phyloP scores from a whole-genome alignment of 2,329 filamentous ascomycete species.

The Cryoendolithus antarcticus region DNA sequence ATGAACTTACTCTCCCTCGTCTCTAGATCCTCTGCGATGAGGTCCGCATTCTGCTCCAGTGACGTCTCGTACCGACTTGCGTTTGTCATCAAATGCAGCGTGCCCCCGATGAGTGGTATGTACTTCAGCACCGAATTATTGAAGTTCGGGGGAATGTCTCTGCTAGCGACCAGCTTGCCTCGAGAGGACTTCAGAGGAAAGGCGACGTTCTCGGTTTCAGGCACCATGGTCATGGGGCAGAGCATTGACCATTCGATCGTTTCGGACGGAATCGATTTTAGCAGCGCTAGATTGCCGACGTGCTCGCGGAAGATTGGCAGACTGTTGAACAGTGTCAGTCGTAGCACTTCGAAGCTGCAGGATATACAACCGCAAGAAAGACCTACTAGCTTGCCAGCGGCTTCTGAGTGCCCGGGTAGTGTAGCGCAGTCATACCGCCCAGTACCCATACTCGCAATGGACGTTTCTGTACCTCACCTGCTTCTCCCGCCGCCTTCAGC shows the following conservation, averaged over 20 bases:
- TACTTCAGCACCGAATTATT: slow-evolving; percentile 21
- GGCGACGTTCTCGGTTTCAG: slow-evolving; percentile 18
- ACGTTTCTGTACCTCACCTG: slow-evolving; percentile 20
- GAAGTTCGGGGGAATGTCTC: slow-evolving; percentile 23
- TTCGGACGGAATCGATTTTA: slow-evolving; percentile 18
- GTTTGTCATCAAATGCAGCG: slow-evolving; percentile 20
- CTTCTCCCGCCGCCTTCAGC: slow-evolving; percentile 22
- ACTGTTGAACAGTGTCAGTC: slow-evolving; percentile 9
- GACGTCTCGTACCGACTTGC: slow-evolving; percentile 24
- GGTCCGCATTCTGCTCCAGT: slow-evolving; percentile 32
- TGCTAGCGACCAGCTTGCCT: slow-evolving; percentile 16
- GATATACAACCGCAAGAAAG: no score
- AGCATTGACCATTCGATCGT: slow-evolving; percentile 29
- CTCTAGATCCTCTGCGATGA: slow-evolving; percentile 29
- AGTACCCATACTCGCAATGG: slow-evolving; percentile 30
- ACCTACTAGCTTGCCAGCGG: slow-evolving; percentile 25
- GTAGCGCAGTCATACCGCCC: slow-evolving; percentile 24
- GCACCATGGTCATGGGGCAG: slow-evolving; percentile 26
- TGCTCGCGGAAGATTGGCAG: slow-evolving; percentile 26
- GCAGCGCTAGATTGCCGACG: slow-evolving; percentile 19
- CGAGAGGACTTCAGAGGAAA: no score
- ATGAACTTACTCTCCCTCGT: slow-evolving; percentile 19
- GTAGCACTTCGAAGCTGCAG: no score
- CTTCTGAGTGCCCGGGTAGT: slow-evolving; percentile 24
- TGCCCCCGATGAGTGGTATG: slow-evolving; percentile 23